Percentiles rank a stretch among this genome's conserved stretches.
These are phyloP conservation scores for Wickerhamiella kurtzmanii DNA, from an alignment of 805 yeast species.

Conservation along the genomic window DNA sequence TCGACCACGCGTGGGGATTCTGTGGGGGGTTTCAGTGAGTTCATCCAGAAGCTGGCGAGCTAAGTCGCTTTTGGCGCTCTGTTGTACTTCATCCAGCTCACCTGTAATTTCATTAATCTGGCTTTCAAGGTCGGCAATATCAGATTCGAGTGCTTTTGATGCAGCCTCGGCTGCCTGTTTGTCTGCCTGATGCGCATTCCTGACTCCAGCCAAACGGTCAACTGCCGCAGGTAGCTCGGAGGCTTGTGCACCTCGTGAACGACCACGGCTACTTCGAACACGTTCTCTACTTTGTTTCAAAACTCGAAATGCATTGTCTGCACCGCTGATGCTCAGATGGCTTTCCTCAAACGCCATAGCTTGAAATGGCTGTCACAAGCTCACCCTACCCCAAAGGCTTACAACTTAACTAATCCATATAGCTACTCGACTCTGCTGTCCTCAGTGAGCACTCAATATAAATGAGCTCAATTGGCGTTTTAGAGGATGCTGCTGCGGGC, in stretches of 20 bases:
- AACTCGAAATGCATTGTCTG: background rate
- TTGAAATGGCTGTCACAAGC: too few species aligned
- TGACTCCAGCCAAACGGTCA: background rate
- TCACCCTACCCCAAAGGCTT: too few species aligned
- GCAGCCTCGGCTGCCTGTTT: background rate
- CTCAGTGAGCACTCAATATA: too few species aligned
- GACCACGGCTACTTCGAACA: background rate
- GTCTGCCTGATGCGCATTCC: background rate
- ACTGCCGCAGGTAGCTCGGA: background rate
- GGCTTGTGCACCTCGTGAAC: background rate
- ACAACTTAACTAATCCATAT: background rate
- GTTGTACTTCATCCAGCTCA: background rate
- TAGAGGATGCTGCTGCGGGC: background rate
- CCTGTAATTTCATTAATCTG: background rate
- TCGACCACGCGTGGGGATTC: background rate
- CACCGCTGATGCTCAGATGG: background rate
- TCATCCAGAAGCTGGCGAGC: background rate
- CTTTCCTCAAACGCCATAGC: background rate
- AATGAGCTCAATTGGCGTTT: background rate
- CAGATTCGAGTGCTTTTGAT: background rate
- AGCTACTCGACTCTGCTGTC: too few species aligned
- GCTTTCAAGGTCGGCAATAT: background rate
- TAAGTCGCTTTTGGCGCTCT: background rate
- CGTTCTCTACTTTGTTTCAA: background rate
- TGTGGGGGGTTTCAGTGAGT: background rate